Base-by-base conservation (phyloP, 495 filamentous ascomycete species). In the Cladorrhinum samala region DNA sequence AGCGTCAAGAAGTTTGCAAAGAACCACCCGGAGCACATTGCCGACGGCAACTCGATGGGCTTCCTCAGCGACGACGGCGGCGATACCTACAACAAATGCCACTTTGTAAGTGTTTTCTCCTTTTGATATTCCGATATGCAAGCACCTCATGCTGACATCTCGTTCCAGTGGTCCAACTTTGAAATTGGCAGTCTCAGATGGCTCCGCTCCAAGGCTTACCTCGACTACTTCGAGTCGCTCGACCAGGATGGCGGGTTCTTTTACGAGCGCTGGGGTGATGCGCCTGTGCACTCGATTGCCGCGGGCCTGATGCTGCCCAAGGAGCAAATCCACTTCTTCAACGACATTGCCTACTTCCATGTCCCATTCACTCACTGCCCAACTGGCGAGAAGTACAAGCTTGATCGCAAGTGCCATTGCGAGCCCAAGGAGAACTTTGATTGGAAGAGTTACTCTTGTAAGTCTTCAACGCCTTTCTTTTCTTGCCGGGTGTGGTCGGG, bases 361-460 rank as follows among this genome's bases (percentile, higher is more conserved):
- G 87, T 95, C n/a, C 93, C 93, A 6, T 98, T 98, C 66, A 97
- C 92, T 19, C 93, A 98, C 72, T 98, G 93, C 67, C 93, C 93
- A 3, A 93, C 88, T 0, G 85, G 84, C 20, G 90, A 97, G 69
- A 74, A 93, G 69, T 78, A 78, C 27, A 77, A 90, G 54, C 64
- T 88, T 52, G 86, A 95, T 52, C 78, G 88, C 49, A 91, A 88
- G 68, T 98, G 93, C 68, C 83, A 88, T 65, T 98, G 93, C 72
- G 91, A 97, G 68, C 93, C 93, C 2, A 85, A 85, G 56, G 88
- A 96, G 20, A 97, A 96, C 72, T 97, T 98, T 75, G 93, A 98
- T 68, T 98, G 94, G 94, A 95, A 94, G 71, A 88, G 88, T 39
- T 95, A 93, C 63, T 92, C 89, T 59, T 95, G 91, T 95, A 77